phyloP scores from a whole-genome alignment of 345 rosid genomes.

The Moricandia arvensis region DNA sequence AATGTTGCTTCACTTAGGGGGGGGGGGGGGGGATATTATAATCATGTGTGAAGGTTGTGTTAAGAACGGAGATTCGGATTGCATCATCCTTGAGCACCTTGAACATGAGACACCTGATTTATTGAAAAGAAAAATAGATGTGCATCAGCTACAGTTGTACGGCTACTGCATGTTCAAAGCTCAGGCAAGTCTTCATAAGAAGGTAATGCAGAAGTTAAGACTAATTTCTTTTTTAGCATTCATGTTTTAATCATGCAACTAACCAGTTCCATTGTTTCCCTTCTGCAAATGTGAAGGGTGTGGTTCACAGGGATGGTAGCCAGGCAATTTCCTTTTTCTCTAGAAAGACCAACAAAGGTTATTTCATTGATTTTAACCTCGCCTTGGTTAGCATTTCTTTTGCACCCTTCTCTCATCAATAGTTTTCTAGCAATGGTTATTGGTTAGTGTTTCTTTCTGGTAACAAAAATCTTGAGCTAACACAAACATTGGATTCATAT shows the following conservation, averaged over 20 bases:
- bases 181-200: conserved; percentile 76
- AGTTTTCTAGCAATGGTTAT: background rate
- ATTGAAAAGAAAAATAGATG: conserved; percentile 60
- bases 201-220: conserved; percentile 45
- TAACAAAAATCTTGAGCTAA: too few species aligned
- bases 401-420: background rate
- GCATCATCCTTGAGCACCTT: conserved; percentile 22
- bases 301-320: conserved; percentile 93
- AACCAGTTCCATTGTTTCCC: conserved; percentile 11
- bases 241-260: background rate
- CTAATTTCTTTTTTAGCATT: background rate
- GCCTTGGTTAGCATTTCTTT: background rate
- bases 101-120: conserved; percentile 96
- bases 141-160: conserved; percentile 71
- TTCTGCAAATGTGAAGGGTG: conserved; percentile 49
- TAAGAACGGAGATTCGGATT: too few species aligned
- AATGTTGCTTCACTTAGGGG: too few species aligned
- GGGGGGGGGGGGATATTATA: conserved; percentile 40
- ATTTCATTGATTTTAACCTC: too few species aligned
- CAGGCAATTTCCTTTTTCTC: conserved; percentile 72
- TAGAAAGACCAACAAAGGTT: too few species aligned
- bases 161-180: conserved; percentile 87
- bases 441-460: background rate
- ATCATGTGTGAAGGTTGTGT: too few species aligned
- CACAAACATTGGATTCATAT: background rate